Evolutionary conservation across 2,329 filamentous ascomycete genomes (phyloP).

Genomic region (Volutella citrinella): DNA sequence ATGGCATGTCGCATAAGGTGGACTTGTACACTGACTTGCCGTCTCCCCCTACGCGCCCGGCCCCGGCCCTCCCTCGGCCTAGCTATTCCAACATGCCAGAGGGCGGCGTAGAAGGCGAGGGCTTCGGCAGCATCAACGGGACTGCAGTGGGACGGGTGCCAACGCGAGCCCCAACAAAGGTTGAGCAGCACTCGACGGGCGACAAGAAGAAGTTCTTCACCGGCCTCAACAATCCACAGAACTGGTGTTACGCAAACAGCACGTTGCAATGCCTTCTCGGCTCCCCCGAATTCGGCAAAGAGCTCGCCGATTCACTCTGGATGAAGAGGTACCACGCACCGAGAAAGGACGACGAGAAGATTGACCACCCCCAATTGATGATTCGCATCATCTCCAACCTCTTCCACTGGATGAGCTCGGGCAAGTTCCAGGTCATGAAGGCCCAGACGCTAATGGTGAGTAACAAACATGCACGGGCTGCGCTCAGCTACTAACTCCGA

Average conservation of each 20-base stretch:
- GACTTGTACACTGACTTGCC: slow-evolving; percentile 47
- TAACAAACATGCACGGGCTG: too few species aligned
- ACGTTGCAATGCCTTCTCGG: slow-evolving; percentile 79
- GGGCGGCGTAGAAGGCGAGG: slow-evolving; percentile 32
- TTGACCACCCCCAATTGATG: slow-evolving; percentile 56
- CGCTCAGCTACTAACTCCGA: too few species aligned
- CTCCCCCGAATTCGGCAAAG: slow-evolving; percentile 64
- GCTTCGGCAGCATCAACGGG: slow-evolving; percentile 39
- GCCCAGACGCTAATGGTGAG: slow-evolving; percentile 57
- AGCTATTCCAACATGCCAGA: slow-evolving; percentile 75
- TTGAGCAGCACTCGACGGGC: slow-evolving; percentile 45
- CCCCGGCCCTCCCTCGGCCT: slow-evolving; percentile 62
- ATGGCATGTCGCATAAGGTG: slow-evolving; percentile 31
- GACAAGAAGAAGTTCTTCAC: slow-evolving; percentile 35
- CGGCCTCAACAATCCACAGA: slow-evolving; percentile 76
- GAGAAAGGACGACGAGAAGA: slow-evolving; percentile 56
- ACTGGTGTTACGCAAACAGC: slow-evolving; percentile 92
- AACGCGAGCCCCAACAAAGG: slow-evolving; percentile 34
- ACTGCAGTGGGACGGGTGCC: slow-evolving; percentile 34
- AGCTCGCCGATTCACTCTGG: slow-evolving; percentile 59
- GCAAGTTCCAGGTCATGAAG: slow-evolving; percentile 49
- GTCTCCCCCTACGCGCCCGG: slow-evolving; percentile 62
- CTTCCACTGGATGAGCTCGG: slow-evolving; percentile 54
- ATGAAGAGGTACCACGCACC: slow-evolving; percentile 64
- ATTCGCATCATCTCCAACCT: slow-evolving; percentile 57